Percentiles rank a stretch among this genome's conserved stretches.
These are phyloP conservation scores for Amaranthus cruentus DNA, from an alignment of 148 eudicot species.

Conservation along the genomic window DNA sequence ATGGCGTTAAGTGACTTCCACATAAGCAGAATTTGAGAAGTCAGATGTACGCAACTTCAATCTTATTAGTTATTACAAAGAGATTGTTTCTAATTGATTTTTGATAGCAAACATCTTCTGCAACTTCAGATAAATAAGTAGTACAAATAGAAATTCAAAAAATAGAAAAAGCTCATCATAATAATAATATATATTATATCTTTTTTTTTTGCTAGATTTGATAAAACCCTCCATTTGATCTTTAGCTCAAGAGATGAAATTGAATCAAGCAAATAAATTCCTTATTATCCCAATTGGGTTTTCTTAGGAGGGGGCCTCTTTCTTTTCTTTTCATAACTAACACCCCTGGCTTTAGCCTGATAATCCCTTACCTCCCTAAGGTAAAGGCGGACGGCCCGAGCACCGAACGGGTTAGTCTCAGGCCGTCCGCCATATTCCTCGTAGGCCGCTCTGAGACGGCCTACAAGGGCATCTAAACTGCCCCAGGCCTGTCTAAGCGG, in stretches of 20 bases:
- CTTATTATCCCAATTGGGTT: not conserved
- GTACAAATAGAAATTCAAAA: not conserved
- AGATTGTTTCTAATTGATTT: too few species aligned
- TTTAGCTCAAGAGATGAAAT: constrained; percentile 7
- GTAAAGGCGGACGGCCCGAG: constrained; percentile 54
- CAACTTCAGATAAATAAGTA: not conserved
- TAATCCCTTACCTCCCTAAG: constrained; percentile 56
- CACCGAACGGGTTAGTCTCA: constrained; percentile 57
- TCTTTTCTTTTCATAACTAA: constrained; percentile 65
- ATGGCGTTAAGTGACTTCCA: not conserved
- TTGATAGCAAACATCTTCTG: too few species aligned
- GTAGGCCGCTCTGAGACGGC: constrained; percentile 56
- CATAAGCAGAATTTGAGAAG: not conserved
- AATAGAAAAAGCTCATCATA: constrained; percentile 1
- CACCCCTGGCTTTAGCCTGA: constrained; percentile 65
- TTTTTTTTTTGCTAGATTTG: not conserved
- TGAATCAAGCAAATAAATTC: not conserved
- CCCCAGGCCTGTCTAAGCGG: constrained; percentile 72
- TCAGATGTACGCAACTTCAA: too few species aligned
- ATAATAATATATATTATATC: not conserved
- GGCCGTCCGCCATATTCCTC: constrained; percentile 60
- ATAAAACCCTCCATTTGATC: constrained; percentile 1
- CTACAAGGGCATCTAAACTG: constrained; percentile 60
- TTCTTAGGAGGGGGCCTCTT: constrained; percentile 34
- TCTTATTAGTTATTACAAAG: too few species aligned